Conservation (phyloP, 2,329 filamentous ascomycete genomes). For the Xylaria sp. region DNA sequence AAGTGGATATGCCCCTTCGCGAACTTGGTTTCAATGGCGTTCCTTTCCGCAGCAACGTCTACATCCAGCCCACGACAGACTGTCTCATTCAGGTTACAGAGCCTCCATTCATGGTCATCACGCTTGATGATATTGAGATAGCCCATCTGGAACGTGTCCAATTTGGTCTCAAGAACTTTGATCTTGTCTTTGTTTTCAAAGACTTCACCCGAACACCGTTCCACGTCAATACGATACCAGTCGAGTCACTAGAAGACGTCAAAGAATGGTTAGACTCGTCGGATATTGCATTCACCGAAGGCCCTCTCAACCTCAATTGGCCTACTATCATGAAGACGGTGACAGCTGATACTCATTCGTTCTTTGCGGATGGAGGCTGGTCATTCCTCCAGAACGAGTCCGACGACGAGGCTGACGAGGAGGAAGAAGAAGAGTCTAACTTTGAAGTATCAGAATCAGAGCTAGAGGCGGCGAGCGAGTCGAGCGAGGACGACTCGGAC, state of each 20-base stretch:
- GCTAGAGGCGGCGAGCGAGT: slow-evolving; percentile 78
- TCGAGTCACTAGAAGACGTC: slow-evolving; percentile 91
- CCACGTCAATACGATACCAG: slow-evolving; percentile 97
- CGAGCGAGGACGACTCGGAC: slow-evolving; percentile 82
- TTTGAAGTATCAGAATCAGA: slow-evolving; percentile 92
- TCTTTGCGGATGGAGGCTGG: slow-evolving; percentile 96
- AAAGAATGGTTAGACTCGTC: slow-evolving; percentile 98
- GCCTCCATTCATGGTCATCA: slow-evolving; percentile 94
- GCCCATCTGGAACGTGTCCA: slow-evolving; percentile 95
- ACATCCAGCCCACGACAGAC: slow-evolving; percentile 94
- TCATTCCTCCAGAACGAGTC: slow-evolving; percentile 87
- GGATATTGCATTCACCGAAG: slow-evolving; percentile 92
- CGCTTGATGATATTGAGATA: slow-evolving; percentile 93
- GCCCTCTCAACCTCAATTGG: slow-evolving; percentile 98
- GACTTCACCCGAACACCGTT: slow-evolving; percentile 90
- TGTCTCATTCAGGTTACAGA: slow-evolving; percentile 97
- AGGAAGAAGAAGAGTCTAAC: slow-evolving; percentile 87
- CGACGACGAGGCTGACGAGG: slow-evolving; percentile 80
- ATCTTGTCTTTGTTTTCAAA: slow-evolving; percentile 97
- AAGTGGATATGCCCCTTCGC: slow-evolving; percentile 95
- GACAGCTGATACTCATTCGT: slow-evolving; percentile 87
- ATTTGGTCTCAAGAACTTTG: slow-evolving; percentile 98
- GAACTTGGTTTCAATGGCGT: slow-evolving; percentile 98
- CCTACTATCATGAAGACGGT: slow-evolving; percentile 99
- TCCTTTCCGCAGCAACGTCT: slow-evolving; percentile 91